A percentile compares a stretch with the other conserved stretches of the same genome.
phyloP scores from a whole-genome alignment of 176 grass and related monocot genomes.

The Raddia distichophylla region DNA sequence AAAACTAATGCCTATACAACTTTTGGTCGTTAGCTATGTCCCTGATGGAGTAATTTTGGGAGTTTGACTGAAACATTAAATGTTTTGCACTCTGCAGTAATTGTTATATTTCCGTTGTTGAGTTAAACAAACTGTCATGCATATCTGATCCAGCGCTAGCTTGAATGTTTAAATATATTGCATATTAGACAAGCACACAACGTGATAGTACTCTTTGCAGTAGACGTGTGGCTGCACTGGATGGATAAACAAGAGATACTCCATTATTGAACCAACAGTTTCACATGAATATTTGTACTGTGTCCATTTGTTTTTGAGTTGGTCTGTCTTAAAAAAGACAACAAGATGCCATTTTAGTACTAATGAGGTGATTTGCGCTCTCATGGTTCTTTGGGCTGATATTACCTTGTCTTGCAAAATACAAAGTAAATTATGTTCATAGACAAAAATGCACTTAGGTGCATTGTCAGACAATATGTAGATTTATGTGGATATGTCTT shows the following conservation, averaged over 20 bases:
- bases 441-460: constrained; percentile 30
- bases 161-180: constrained; percentile 35
- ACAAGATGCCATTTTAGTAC: constrained; percentile 32
- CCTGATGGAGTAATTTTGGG: constrained; percentile 15
- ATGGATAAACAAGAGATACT: constrained; percentile 40
- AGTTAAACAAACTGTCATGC: not conserved
- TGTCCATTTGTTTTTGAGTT: constrained; percentile 48
- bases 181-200: constrained; percentile 30
- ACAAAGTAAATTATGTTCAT: not conserved
- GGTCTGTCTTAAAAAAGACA: constrained; percentile 45
- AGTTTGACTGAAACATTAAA: constrained; percentile 22
- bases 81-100: not conserved
- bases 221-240: constrained; percentile 37
- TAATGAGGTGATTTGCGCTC: not conserved
- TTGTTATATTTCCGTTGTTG: constrained; percentile 1
- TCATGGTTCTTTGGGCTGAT: constrained; percentile 10
- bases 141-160: constrained; percentile 41
- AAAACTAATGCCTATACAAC: constrained; percentile 5
- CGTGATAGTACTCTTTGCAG: constrained; percentile 12
- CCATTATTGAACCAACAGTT: constrained; percentile 47
- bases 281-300: constrained; percentile 47
- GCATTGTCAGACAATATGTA: not conserved
- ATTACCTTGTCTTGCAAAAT: constrained; percentile 14
- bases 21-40: not conserved
- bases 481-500: constrained; percentile 28